Conservation (phyloP, 768 basidiomycete species). For the Kwoniella heveanensis region DNA sequence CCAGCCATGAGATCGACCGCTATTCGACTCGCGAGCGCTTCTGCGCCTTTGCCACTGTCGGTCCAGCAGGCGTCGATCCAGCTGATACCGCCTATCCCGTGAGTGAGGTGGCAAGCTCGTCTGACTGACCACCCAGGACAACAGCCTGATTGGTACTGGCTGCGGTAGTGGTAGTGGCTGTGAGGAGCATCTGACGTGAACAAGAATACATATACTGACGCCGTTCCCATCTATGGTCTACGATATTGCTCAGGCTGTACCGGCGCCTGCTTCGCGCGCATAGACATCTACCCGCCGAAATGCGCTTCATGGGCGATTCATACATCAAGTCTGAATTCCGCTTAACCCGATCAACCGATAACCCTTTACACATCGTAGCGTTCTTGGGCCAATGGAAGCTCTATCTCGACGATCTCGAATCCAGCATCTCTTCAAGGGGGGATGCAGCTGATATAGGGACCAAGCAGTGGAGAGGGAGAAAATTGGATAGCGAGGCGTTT, state of each 20-base stretch:
- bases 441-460: conserved; percentile 15
- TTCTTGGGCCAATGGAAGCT: conserved; percentile 94
- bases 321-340: conserved; percentile 91
- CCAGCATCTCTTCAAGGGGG: conserved; percentile 57
- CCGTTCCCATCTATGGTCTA: not conserved
- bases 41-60: conserved; percentile 65
- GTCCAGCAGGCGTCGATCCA: conserved; percentile 67
- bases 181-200: too few relatives aligned
- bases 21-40: conserved; percentile 61
- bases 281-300: conserved; percentile 69
- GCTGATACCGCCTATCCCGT: conserved; percentile 83
- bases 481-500: conserved; percentile 51
- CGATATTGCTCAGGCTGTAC: conserved; percentile 64
- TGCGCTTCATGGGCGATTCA: conserved; percentile 80
- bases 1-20: conserved; percentile 34
- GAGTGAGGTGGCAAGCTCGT: conserved; percentile 47
- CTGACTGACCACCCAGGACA: conserved; percentile 1
- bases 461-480: conserved; percentile 43
- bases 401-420: conserved; percentile 70
- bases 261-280: conserved; percentile 80
- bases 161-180: too few relatives aligned
- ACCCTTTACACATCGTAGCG: conserved; percentile 88
- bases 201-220: too few relatives aligned
- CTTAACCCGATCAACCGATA: conserved; percentile 73
- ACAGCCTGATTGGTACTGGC: too few relatives aligned